Evolutionary conservation across 345 rosid genomes (phyloP).

Genomic region (Balakata baccata): DNA sequence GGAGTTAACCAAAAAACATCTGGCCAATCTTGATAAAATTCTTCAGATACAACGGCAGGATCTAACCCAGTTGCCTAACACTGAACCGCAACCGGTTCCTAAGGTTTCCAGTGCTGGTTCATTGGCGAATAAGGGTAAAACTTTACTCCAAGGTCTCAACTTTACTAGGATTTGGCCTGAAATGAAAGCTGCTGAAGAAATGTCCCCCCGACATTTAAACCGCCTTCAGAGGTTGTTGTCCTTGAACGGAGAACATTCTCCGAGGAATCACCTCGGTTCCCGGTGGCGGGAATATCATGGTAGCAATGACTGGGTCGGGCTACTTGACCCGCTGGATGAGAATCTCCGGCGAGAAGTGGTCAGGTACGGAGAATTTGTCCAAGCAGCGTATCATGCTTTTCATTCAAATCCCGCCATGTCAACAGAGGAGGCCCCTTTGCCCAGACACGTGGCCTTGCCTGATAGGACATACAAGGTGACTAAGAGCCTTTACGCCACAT

Average conservation of each 20-base stretch:
- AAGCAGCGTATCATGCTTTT: constrained; percentile 59
- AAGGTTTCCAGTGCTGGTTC: constrained; percentile 18
- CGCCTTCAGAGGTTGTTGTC: constrained; percentile 74
- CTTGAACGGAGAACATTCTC: constrained; percentile 67
- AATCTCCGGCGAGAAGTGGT: constrained; percentile 61
- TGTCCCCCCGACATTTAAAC: constrained; percentile 74
- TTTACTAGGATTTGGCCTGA: constrained; percentile 73
- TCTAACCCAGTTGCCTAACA: not conserved
- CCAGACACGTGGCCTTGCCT: constrained; percentile 59
- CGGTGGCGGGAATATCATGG: constrained; percentile 79
- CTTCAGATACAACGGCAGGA: constrained; percentile 37
- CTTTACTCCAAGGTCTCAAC: constrained; percentile 51
- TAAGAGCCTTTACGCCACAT: constrained; percentile 77
- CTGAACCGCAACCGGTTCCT: not conserved
- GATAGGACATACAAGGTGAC: constrained; percentile 73
- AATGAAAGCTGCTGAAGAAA: constrained; percentile 78
- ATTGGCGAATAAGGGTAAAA: constrained; percentile 22
- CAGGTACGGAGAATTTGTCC: constrained; percentile 53
- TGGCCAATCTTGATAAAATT: constrained; percentile 64
- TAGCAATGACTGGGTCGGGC: constrained; percentile 44
- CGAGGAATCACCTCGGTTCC: constrained; percentile 64
- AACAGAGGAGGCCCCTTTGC: constrained; percentile 45
- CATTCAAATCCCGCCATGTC: constrained; percentile 74
- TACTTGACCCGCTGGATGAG: constrained; percentile 61
- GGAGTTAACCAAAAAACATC: constrained; percentile 38